Base-by-base conservation (phyloP, 2,329 filamentous ascomycete species). In the Truncatella angustata region DNA sequence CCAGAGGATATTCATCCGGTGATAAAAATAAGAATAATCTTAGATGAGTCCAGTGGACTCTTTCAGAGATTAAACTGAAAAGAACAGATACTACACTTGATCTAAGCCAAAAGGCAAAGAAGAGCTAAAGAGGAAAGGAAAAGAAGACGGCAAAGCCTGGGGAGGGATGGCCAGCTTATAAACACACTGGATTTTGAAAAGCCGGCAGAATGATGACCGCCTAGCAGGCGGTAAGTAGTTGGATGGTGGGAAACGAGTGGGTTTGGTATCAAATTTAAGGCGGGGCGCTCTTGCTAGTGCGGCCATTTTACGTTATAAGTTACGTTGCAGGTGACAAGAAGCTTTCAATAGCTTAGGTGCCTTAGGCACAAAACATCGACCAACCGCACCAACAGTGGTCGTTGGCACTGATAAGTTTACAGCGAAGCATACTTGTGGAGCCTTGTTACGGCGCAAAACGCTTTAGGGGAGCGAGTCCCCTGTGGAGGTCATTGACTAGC, bases 1-100 rank as follows among this genome's bases (percentile, higher is more conserved):
- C 78, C 84, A 88, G 86, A 81, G 85, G 80, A 61, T 60, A 66
- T 61, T 66, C 68, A 72, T 80, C 60, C 55, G 62, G 54, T 70
- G 60, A 78, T 21, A 90, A 90, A 87, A 88, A 92, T 90, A 80
- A 79, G 86, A 84, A 83, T 90, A 91, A 92, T 90, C 86, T 84
- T 77, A 78, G 80, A 81, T 82, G 78, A 78, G 77, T 77, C 78
- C 79, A 76, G 88, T 82, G 84, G 79, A 77, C 78, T 80, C 81
- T 91, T 89, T 87, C 87, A 92, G 88, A 88, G 86, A 91, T 91
- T 91, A 92, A 91, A 91, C 88, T 92, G 86, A 90, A 88, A 91
- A 91, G 88, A 92, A 91, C 87, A 90, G 87, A 90, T 91, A 91
- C 39, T 42, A 42, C 39, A 42, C 37, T 42, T 42, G 37, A 42